Conservation (phyloP, 106 monocot species). For the Alisma plantagoaquatica region DNA sequence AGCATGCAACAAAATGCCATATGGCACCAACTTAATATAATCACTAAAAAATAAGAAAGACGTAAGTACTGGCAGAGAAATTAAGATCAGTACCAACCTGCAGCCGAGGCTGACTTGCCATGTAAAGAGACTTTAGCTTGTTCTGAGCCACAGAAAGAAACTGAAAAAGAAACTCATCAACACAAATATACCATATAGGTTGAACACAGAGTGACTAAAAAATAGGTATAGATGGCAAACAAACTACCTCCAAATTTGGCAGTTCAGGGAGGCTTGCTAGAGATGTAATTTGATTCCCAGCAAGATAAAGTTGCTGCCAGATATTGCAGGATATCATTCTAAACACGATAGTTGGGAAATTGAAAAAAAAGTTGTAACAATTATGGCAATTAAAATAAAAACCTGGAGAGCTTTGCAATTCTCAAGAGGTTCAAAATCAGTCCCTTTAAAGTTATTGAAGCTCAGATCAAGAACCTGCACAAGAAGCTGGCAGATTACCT, state of each 20-base stretch:
- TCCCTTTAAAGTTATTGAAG: conserved; percentile 88
- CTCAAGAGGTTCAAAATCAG: conserved; percentile 81
- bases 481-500: no score
- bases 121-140: conserved; percentile 70
- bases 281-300: conserved; percentile 96
- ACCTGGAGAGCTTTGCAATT: conserved; percentile 95
- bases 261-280: conserved; percentile 74
- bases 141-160: conserved; percentile 98
- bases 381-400: neutral
- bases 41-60: no score
- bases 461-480: conserved; percentile 94
- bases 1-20: neutral
- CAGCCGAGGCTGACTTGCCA: conserved; percentile 88
- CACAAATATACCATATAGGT: neutral
- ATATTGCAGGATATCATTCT: neutral
- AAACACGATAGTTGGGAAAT: neutral
- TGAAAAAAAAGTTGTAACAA: neutral
- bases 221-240: neutral
- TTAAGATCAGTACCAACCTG: no score
- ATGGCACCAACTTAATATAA: no score
- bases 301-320: conserved; percentile 95
- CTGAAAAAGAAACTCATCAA: conserved; percentile 26
- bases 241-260: conserved; percentile 81
- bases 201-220: neutral
- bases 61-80: no score